Evolutionary conservation across 73 alveolate species (phyloP).

Genomic region (Uronychia setigera): DNA sequence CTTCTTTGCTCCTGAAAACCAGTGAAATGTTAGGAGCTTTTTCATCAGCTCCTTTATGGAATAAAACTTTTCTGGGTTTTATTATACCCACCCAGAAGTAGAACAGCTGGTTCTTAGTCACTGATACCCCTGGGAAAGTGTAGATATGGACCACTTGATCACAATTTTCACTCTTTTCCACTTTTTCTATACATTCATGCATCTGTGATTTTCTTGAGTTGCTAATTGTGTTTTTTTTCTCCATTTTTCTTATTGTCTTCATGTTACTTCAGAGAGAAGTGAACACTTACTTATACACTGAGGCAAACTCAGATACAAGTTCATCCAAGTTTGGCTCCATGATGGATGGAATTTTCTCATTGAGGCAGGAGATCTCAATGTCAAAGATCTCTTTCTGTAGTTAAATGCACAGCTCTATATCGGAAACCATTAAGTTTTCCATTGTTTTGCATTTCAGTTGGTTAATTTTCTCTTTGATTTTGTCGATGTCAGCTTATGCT

Average conservation of each 20-base stretch:
- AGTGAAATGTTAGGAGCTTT: background rate
- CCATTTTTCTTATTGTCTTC: background rate
- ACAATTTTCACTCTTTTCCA: background rate
- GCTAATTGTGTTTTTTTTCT: background rate
- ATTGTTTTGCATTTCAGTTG: background rate
- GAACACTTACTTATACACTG: background rate
- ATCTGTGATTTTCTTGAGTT: background rate
- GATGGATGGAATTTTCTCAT: background rate
- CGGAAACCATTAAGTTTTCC: background rate
- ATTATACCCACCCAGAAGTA: background rate
- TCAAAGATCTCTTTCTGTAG: background rate
- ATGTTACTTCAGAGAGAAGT: background rate
- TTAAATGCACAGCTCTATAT: background rate
- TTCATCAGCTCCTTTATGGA: background rate
- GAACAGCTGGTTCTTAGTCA: background rate
- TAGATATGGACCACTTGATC: background rate
- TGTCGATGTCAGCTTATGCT: background rate
- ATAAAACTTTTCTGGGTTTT: background rate
- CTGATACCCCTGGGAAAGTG: background rate
- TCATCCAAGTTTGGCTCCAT: background rate
- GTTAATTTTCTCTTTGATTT: background rate
- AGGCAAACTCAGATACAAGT: background rate
- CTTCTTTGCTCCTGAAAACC: background rate
- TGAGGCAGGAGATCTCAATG: background rate
- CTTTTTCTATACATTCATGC: background rate